Base-by-base conservation (phyloP, 805 yeast genomes). In the Kazachstania taianensis region DNA sequence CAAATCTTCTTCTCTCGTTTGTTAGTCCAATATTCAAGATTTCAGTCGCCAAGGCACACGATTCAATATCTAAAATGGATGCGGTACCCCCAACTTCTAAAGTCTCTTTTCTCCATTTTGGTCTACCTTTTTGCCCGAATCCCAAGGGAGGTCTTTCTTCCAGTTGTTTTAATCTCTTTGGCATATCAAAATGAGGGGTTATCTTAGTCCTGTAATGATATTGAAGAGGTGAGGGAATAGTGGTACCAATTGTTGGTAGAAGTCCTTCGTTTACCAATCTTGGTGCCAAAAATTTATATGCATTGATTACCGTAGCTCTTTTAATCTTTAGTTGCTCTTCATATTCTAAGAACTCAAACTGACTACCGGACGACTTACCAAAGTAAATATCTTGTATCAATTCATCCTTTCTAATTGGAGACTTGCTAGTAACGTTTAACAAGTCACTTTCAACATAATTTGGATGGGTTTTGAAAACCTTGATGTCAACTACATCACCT, bases 341-440 rank as follows among this genome's bases (percentile, higher is more conserved):
- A 55, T 92, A 92, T 2, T 72, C 66, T 23, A 86, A 62, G 56
- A 75, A 75, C 55, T 92, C 97, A 54, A 77, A 85, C 61, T 92
- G 97, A 57, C 97, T 87, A 3, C 97, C 97, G 1, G 94, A 83
- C 57, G 96, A 87, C 43, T 75, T 74, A 10, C 94, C 94, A 62
- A 89, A 92, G 62, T 92, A 92, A 43, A 73, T 69, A 44, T 70
- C 70, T 38, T 80, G 74, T 35, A 81, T 66, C 5, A 63, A 53
- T 46, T 81, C 78, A 41, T 83, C 67, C 32, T 73, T 59, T 43
- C 83, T 50, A 73, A 61, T 31, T 46, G 53, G 3, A 43, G 80
- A 67, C 2, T 64, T 48, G 41, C 61, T 37, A 3, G 62, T 48
- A 4, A 84, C 70, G 26, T 66, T 58, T 15, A 83, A 52, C 35